A percentile compares a stretch with the other conserved stretches of the same genome.
phyloP scores from a whole-genome alignment of 78 protist genomes.

The Fonticula alba region DNA sequence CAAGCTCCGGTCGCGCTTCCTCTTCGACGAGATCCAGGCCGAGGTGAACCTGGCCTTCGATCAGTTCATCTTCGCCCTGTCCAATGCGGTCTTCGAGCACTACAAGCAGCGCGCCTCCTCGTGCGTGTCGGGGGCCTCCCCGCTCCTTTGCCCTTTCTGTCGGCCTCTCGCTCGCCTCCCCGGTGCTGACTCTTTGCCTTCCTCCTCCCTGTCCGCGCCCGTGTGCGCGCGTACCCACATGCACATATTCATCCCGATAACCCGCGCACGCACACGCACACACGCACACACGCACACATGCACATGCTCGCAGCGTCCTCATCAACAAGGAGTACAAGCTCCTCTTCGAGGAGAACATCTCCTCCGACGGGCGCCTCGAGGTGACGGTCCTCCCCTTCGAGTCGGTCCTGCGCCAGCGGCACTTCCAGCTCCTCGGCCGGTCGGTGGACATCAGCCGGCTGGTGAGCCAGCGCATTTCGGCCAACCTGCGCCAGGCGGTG shows the following conservation, averaged over 20 bases:
- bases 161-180: too few species aligned
- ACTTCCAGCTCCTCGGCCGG: conserved; percentile 49
- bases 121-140: background rate
- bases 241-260: too few species aligned
- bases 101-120: conserved; percentile 39
- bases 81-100: conserved; percentile 37
- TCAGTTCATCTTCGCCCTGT: conserved; percentile 52
- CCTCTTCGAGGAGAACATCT: background rate
- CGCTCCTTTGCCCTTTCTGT: background rate
- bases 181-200: background rate
- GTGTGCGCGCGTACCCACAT: too few species aligned
- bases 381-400: conserved; percentile 42
- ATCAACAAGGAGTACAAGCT: conserved; percentile 30
- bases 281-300: too few species aligned
- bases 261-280: too few species aligned
- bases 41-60: conserved; percentile 67
- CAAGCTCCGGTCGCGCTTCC: conserved; percentile 26
- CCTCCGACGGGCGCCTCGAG: conserved; percentile 1
- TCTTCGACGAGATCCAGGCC: conserved; percentile 72
- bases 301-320: conserved; percentile 20
- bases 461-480: conserved; percentile 51
- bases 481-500: conserved; percentile 23
- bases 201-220: background rate
- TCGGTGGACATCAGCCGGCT: conserved; percentile 34
- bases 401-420: conserved; percentile 42